Base-by-base conservation (phyloP, 179 eudicot genomes). In the Silene vulgaris region DNA sequence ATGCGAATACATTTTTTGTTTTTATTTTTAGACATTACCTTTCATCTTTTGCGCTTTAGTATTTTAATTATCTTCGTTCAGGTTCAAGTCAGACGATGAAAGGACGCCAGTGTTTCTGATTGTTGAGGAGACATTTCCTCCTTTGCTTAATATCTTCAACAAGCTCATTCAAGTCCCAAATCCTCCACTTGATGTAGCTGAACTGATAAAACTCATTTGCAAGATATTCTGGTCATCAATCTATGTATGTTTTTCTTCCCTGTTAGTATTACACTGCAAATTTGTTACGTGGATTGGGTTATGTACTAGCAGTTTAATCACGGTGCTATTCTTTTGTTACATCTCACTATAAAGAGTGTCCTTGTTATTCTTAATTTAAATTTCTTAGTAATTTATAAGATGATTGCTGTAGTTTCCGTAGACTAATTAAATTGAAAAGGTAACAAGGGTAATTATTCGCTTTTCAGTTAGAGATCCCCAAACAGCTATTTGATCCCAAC, bases 71-170 rank as follows among this genome's bases (percentile, higher is more conserved):
- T 56, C 28, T 78, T 64, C 71, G 28, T 78, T 48, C 82, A 96
- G 99, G 91, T 96, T 96, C 84, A 96, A 96, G 84, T 96, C 99
- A 45, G 99, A 96, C 71, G 99, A 93, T 48, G 99, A 96, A 88
- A 88, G 98, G 84, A 87, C 86, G 35, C 99, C 99, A 6, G 89
- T 91, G 74, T 59, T 84, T 84, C 79, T 78, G 74, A 85, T 96
- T 84, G 96, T 96, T 60, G 96, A 90, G 82, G 99, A 93, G 84
- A 96, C 99, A 17, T 96, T 96, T 87, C 92, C 94, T 70, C 88
- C 85, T 76, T 81, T 96, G 76, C 90, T 93, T 20, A 88, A 77
- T 81, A 93, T 96, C 65, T 91, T 96, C 68, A 86, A 76, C 87
- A 78, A 86, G 82, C 99, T 96, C 84, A 89, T 90, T 64, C 97